Conservation (phyloP, 805 yeast genomes). For the Candida taoyuanica region DNA sequence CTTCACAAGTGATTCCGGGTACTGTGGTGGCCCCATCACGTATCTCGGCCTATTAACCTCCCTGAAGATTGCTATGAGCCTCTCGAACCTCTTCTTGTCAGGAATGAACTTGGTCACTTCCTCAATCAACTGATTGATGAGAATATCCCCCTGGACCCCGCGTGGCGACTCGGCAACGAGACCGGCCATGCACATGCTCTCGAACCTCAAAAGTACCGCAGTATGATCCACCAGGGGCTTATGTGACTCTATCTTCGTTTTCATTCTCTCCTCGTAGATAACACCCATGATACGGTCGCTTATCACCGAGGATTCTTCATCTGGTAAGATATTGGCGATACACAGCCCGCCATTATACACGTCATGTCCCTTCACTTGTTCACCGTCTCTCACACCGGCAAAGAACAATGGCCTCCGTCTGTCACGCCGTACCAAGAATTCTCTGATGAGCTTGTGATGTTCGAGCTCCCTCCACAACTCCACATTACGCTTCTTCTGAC, state of each 20-base stretch:
- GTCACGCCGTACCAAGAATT: too few relatives aligned
- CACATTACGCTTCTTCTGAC: neutral
- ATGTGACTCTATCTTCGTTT: neutral
- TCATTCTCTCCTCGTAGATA: neutral
- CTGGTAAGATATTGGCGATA: neutral
- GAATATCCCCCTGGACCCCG: slow-evolving; percentile 1
- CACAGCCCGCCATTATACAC: neutral
- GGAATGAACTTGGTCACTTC: neutral
- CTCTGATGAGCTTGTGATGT: neutral
- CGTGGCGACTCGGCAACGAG: neutral
- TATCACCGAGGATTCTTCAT: neutral
- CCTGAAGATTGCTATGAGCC: neutral
- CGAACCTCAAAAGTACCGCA: neutral
- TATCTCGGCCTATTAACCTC: slow-evolving; percentile 1
- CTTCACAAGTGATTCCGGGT: neutral
- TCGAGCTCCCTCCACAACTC: slow-evolving; percentile 2
- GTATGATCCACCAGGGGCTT: neutral
- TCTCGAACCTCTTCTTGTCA: neutral
- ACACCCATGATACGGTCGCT: neutral
- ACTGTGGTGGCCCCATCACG: slow-evolving; percentile 1
- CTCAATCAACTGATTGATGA: neutral
- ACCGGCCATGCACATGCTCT: neutral
- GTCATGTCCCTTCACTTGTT: neutral
- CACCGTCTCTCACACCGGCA: neutral
- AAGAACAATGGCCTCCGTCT: too few relatives aligned